Evolutionary conservation across 345 rosid species (phyloP).

Genomic region (Brassica juncea): DNA sequence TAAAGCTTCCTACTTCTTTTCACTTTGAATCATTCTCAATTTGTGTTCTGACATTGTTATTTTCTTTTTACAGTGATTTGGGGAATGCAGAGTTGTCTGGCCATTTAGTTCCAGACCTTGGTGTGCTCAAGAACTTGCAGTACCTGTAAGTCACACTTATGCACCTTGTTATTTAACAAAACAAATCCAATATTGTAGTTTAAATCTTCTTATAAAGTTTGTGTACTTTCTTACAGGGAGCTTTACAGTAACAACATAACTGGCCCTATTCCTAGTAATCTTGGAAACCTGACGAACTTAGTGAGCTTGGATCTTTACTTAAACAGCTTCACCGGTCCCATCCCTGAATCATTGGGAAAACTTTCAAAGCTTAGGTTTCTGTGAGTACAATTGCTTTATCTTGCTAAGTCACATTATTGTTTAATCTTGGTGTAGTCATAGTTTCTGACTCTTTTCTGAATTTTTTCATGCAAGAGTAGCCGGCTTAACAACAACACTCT

Average conservation of each 20-base stretch:
- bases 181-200: background rate
- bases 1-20: constrained; percentile 39
- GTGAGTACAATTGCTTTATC: constrained; percentile 52
- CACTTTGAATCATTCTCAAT: background rate
- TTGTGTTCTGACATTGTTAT: background rate
- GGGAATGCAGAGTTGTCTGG: constrained; percentile 97
- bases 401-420: constrained; percentile 3
- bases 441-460: constrained; percentile 17
- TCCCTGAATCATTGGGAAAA: constrained; percentile 82
- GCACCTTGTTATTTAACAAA: background rate
- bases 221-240: constrained; percentile 59
- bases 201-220: background rate
- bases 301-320: constrained; percentile 99
- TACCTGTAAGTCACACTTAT: constrained; percentile 63
- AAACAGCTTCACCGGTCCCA: constrained; percentile 87
- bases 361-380: constrained; percentile 91
- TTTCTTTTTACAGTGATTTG: constrained; percentile 61
- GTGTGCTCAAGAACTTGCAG: constrained; percentile 88
- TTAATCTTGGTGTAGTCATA: constrained; percentile 5
- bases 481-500: constrained; percentile 97
- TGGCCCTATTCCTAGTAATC: constrained; percentile 89
- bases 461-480: constrained; percentile 60
- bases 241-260: constrained; percentile 92
- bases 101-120: constrained; percentile 90
- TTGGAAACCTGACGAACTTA: constrained; percentile 90